Evolutionary conservation across 116 monocot species (phyloP).

Genomic region (Papilionanthe hybrid): DNA sequence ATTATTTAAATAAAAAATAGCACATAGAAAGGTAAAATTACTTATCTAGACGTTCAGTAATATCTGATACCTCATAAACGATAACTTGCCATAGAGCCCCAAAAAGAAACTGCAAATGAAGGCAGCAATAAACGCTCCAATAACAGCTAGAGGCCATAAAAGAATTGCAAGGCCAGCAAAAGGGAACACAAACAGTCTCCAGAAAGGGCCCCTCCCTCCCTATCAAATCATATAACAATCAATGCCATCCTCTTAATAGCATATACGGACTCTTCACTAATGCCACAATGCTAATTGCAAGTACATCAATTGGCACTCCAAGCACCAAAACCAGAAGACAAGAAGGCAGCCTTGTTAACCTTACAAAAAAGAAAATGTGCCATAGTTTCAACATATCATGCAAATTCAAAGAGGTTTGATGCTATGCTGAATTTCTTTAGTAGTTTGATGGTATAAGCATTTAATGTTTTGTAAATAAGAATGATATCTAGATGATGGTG

Average conservation of each 20-base stretch:
- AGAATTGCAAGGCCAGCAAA: slow-evolving; percentile 71
- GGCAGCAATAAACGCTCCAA: slow-evolving; percentile 46
- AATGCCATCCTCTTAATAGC: slow-evolving; percentile 70
- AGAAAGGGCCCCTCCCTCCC: slow-evolving; percentile 82
- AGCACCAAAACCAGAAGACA: slow-evolving; percentile 49
- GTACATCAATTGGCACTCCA: slow-evolving; percentile 50
- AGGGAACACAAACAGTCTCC: slow-evolving; percentile 81
- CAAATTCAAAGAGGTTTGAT: background rate
- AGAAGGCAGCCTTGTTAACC: slow-evolving; percentile 50
- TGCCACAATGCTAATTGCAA: slow-evolving; percentile 41
- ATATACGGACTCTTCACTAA: slow-evolving; percentile 68
- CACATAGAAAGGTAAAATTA: background rate
- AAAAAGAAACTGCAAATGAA: slow-evolving; percentile 64
- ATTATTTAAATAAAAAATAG: background rate
- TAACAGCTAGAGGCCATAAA: slow-evolving; percentile 69
- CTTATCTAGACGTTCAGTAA: background rate
- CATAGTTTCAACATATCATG: too few species aligned
- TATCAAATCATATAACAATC: slow-evolving; percentile 54
- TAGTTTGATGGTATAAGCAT: too few species aligned
- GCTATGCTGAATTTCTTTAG: background rate
- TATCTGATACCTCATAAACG: slow-evolving; percentile 49
- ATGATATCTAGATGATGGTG: too few species aligned
- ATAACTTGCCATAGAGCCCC: slow-evolving; percentile 48
- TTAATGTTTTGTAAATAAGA: too few species aligned
- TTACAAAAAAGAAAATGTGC: slow-evolving; percentile 9